Conservation (phyloP, 2,329 filamentous ascomycete species). For the Cytospora piceae region DNA sequence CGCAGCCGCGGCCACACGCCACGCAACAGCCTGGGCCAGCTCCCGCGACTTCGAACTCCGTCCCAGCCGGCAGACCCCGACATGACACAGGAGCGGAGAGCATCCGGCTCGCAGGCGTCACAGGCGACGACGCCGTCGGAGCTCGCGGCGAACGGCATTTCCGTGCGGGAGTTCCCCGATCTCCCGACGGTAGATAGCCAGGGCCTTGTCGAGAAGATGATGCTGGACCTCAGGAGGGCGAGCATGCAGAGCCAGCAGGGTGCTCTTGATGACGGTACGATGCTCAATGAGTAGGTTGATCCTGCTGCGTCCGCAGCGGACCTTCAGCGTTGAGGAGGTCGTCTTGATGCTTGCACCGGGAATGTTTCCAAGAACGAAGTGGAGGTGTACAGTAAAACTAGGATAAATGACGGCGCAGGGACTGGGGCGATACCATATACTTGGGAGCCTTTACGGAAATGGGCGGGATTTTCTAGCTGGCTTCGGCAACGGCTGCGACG, state of each 20-base stretch:
- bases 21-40: conserved; percentile 23
- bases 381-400: neutral
- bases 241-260: conserved; percentile 30
- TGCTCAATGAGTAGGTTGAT: conserved; percentile 4
- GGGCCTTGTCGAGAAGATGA: conserved; percentile 56
- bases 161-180: conserved; percentile 42
- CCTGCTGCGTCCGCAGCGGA: neutral
- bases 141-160: conserved; percentile 29
- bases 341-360: too few relatives aligned
- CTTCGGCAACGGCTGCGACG: neutral
- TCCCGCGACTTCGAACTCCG: conserved; percentile 24
- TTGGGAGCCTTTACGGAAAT: neutral
- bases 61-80: conserved; percentile 19
- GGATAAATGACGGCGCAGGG: neutral
- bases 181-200: conserved; percentile 48
- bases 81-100: conserved; percentile 26
- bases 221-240: conserved; percentile 54
- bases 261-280: neutral
- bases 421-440: neutral
- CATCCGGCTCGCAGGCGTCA: conserved; percentile 26
- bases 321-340: neutral
- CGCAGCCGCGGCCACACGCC: conserved; percentile 27
- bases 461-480: too few relatives aligned
- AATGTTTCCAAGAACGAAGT: neutral
- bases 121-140: conserved; percentile 28